phyloP scores from a whole-genome alignment of 495 filamentous ascomycete genomes.

The Neurospora africana region DNA sequence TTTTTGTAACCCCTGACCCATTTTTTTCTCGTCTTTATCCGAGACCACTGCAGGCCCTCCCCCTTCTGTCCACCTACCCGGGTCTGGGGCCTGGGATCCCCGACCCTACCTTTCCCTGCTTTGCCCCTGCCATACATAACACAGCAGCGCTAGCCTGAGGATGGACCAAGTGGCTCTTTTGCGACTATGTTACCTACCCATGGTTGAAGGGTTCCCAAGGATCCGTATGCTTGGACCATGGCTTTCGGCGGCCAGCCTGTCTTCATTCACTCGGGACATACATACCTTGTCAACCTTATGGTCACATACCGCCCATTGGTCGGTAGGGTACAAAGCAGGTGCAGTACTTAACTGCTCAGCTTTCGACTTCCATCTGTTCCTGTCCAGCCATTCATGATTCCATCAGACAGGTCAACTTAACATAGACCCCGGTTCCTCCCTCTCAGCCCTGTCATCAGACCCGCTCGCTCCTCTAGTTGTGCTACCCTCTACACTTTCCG shows the following conservation, averaged over 20 bases:
- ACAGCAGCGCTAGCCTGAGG: not conserved
- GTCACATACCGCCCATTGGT: not conserved
- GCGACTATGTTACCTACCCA: not conserved
- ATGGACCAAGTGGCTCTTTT: not conserved
- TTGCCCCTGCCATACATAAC: not conserved
- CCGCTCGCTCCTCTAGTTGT: not conserved
- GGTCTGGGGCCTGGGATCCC: not conserved
- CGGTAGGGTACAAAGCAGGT: not conserved
- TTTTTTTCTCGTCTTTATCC: not conserved
- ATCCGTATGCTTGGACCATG: not conserved
- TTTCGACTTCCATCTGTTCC: not conserved
- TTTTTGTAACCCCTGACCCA: not conserved
- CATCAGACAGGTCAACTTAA: not conserved
- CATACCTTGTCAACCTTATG: not conserved
- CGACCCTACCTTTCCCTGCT: not conserved
- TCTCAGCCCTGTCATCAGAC: not conserved
- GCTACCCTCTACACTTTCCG: not conserved
- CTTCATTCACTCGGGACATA: not conserved
- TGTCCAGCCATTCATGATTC: not conserved
- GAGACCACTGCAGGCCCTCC: not conserved
- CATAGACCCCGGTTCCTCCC: not conserved
- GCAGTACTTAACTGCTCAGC: not conserved
- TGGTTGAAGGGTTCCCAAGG: not conserved
- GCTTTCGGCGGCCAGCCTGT: not conserved
- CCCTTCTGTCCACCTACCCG: not conserved